phyloP scores from a whole-genome alignment of 495 filamentous ascomycete genomes.

The Astrothelium subdiscretum region DNA sequence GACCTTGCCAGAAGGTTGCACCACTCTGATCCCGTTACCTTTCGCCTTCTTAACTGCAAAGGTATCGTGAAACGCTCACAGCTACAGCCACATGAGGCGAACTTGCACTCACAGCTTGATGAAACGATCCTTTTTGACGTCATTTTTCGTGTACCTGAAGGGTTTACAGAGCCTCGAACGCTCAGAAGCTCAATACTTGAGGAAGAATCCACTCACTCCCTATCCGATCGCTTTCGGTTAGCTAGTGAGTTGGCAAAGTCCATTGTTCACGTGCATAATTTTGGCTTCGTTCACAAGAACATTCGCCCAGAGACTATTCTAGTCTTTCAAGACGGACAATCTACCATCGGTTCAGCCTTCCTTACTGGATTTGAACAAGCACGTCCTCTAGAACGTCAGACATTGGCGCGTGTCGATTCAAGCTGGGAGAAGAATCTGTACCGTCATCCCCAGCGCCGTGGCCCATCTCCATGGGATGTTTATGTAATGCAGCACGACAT shows the following conservation, averaged over 20 bases:
- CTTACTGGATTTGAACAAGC: constrained; percentile 43
- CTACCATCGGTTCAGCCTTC: constrained; percentile 22
- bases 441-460: constrained; percentile 43
- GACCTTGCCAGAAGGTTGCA: neutral
- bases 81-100: neutral
- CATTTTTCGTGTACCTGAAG: neutral
- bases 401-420: constrained; percentile 29
- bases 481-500: constrained; percentile 56
- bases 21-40: neutral
- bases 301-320: constrained; percentile 44
- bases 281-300: constrained; percentile 47
- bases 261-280: constrained; percentile 9
- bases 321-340: constrained; percentile 25
- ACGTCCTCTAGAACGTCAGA: constrained; percentile 30
- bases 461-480: constrained; percentile 24
- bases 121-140: neutral
- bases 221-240: neutral
- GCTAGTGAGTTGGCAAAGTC: neutral
- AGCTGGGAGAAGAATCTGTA: constrained; percentile 42
- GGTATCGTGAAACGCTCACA: neutral
- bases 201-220: neutral
- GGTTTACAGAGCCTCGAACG: neutral
- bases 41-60: neutral
- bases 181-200: neutral
- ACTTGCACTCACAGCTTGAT: no score